Conservation (phyloP, 2,329 filamentous ascomycete species). For the Penicillium vulpinum region DNA sequence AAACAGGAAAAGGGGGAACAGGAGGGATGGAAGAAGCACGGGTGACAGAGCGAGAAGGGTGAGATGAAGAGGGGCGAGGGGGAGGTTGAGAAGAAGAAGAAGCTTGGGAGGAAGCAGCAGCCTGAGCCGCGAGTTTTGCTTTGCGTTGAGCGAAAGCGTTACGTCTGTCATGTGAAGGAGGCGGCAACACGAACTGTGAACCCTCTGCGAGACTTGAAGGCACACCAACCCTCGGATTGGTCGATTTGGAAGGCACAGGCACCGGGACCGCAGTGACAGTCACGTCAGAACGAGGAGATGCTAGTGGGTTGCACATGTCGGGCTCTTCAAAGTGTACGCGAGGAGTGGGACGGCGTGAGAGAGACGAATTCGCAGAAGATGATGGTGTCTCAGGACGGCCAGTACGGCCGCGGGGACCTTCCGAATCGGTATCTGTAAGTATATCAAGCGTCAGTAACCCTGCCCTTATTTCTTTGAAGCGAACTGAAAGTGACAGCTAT, state of each 20-base stretch:
- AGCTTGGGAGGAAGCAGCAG: background rate
- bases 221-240: background rate
- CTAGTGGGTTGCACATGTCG: slow-evolving; percentile 1
- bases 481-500: background rate
- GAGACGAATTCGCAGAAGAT: background rate
- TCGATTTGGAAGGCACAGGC: background rate
- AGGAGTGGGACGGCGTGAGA: background rate
- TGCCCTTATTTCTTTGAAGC: background rate
- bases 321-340: background rate
- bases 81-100: background rate
- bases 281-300: background rate
- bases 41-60: background rate
- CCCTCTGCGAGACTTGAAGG: background rate
- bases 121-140: too few species aligned
- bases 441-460: background rate
- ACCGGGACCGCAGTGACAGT: background rate
- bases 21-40: background rate
- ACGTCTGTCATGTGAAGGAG: background rate
- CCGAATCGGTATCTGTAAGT: background rate
- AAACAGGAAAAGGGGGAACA: background rate
- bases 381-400: background rate
- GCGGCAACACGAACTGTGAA: background rate
- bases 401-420: background rate
- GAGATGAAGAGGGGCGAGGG: background rate
- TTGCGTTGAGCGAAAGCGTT: background rate